phyloP scores from a whole-genome alignment of 306 rosid species.

The Quercus mongolica region DNA sequence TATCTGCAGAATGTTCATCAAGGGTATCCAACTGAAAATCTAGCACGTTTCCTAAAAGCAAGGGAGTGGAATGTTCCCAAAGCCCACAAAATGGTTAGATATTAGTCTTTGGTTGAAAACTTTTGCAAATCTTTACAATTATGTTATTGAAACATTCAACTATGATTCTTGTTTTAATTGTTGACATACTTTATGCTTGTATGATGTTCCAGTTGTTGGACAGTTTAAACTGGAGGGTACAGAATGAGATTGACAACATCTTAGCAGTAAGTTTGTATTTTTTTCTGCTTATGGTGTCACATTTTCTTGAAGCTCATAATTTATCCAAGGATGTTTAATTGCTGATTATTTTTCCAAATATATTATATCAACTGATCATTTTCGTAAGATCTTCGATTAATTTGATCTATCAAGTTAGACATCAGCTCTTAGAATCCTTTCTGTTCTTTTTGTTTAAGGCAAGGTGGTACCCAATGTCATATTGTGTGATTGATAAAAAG shows the following conservation, averaged over 20 bases:
- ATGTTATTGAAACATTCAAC: background rate
- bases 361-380: background rate
- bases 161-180: constrained; percentile 14
- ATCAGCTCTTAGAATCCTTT: background rate
- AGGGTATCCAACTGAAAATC: constrained; percentile 60
- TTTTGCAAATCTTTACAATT: background rate
- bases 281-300: background rate
- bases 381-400: background rate
- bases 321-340: background rate
- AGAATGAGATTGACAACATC: constrained; percentile 82
- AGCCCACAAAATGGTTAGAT: constrained; percentile 86
- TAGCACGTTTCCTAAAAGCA: constrained; percentile 84
- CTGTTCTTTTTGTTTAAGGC: background rate
- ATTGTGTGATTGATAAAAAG: background rate
- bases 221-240: constrained; percentile 82
- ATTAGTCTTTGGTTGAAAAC: constrained; percentile 17
- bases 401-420: background rate
- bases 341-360: background rate
- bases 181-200: constrained; percentile 10
- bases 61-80: constrained; percentile 77
- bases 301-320: constrained; percentile 15
- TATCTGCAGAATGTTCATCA: constrained; percentile 81
- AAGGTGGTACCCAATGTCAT: background rate
- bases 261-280: constrained; percentile 55
- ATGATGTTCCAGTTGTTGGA: constrained; percentile 71